Conservation (phyloP, 1,284 basidiomycete species). For the Tetrapyrgos nigripes region DNA sequence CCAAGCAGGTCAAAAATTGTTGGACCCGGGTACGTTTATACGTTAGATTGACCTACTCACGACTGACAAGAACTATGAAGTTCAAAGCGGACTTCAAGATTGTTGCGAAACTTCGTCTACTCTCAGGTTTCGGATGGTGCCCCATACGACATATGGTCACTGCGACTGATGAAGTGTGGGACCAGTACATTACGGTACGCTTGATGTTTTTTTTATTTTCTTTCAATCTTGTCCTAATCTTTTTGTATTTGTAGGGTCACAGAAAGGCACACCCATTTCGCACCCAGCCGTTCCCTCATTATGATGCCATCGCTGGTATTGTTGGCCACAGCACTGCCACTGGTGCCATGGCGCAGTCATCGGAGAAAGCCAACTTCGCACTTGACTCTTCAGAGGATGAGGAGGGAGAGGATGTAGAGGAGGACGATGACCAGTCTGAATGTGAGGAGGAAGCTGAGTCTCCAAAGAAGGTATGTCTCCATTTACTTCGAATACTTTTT, state of each 20-base stretch:
- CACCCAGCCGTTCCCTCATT: background rate
- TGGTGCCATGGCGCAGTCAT: background rate
- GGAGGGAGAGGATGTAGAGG: background rate
- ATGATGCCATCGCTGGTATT: background rate
- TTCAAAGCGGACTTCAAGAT: background rate
- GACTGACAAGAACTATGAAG: background rate
- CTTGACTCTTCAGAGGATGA: background rate
- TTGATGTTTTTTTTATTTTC: background rate
- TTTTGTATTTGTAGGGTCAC: background rate
- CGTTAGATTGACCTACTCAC: background rate
- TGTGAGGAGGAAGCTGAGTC: background rate
- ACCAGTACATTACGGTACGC: background rate
- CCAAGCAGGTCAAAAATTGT: background rate
- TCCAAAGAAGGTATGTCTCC: background rate
- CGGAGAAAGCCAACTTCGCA: background rate
- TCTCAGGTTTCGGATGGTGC: constrained; percentile 4
- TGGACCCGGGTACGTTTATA: background rate
- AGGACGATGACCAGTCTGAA: background rate
- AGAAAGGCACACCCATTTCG: background rate
- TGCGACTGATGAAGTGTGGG: constrained; percentile 1
- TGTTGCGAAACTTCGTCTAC: background rate
- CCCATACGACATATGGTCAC: background rate
- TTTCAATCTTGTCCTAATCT: background rate
- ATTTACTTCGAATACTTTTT: background rate
- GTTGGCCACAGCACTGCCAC: background rate